Base-by-base conservation (phyloP, 805 yeast genomes). In the Lipomyces anomalus region DNA sequence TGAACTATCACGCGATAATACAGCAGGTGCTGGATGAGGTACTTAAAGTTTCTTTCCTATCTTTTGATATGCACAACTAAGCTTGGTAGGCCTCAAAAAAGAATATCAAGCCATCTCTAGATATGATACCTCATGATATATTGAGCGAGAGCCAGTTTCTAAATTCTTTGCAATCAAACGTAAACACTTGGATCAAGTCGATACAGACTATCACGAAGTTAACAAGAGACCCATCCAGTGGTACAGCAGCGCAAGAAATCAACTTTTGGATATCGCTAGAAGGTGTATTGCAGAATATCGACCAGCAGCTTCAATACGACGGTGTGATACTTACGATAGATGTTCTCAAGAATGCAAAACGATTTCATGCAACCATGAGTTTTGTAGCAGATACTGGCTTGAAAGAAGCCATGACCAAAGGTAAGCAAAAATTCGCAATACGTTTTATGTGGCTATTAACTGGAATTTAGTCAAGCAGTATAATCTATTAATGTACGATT, bases 241-340 rank as follows among this genome's bases (percentile, higher is more conserved):
- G 84, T 1, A 65, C 77, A 0, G 71, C 78, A 1, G 66, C 78
- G 0, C 54, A 64, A 1, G 97, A 89, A 57, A 69, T 83, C 2
- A 76, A 72, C 38, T 88, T 84, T 54, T 89, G 97, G 97, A 65
- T 69, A 6, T 75, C 86, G 0, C 70, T 84, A 68, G 90, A 84
- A 56, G 58, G 64, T 1, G 80, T 85, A 0, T 66, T 89, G 35
- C 46, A 55, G 2, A 66, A 78, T 1, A 70, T 84, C 0, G 74
- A 76, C 43, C 67, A 69, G 1, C 95, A 87, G 58, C 62, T 84
- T 1, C 62, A 70, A 2, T 67, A 76, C 1, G 69, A 71, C 0
- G 80, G 76, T 29, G 75, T 86, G 1, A 66, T 63, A 18, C 61
- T 74, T 6, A 78, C 92, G 0, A 63, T 87, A 11, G 76, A 74